Percentiles rank a stretch among this genome's conserved stretches.
Evolutionary conservation across 805 yeast genomes (phyloP).

Genomic region (Cyberlindnera maclurae): DNA sequence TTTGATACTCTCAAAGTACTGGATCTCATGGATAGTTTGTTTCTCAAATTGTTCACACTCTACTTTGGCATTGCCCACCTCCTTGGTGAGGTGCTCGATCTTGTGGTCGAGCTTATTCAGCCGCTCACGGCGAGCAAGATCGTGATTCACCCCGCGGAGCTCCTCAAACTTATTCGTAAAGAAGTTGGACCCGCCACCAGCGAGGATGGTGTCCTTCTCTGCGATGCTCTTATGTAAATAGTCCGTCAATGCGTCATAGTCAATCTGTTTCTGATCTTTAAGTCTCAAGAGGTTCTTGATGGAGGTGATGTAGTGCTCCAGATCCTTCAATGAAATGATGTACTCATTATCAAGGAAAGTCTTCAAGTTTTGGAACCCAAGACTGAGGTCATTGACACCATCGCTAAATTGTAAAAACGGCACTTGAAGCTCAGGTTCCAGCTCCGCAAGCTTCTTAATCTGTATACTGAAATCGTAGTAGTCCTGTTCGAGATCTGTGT

Average conservation of each 20-base stretch:
- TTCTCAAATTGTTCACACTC: constrained; percentile 49
- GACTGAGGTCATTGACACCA: constrained; percentile 37
- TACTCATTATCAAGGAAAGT: constrained; percentile 69
- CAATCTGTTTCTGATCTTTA: constrained; percentile 87
- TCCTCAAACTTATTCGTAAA: constrained; percentile 54
- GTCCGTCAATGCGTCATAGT: constrained; percentile 77
- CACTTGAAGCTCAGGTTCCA: constrained; percentile 37
- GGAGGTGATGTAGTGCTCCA: constrained; percentile 71
- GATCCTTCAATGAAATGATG: constrained; percentile 74
- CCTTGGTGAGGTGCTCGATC: constrained; percentile 42
- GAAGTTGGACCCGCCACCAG: constrained; percentile 47
- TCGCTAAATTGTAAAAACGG: constrained; percentile 38
- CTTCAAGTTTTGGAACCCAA: constrained; percentile 36
- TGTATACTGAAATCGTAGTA: constrained; percentile 66
- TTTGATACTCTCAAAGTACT: constrained; percentile 73
- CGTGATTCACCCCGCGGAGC: constrained; percentile 55
- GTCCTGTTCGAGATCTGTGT: constrained; percentile 67
- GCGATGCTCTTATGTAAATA: constrained; percentile 64
- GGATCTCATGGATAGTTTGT: constrained; percentile 48
- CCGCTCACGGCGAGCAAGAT: constrained; percentile 45
- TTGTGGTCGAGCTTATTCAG: constrained; percentile 42
- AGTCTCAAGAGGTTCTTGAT: constrained; percentile 65
- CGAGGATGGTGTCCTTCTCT: constrained; percentile 51
- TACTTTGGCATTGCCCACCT: constrained; percentile 42
- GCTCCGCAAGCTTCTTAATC: constrained; percentile 54